Conservation (phyloP, 2,329 filamentous ascomycete species). For the Pseudonectria buxi region DNA sequence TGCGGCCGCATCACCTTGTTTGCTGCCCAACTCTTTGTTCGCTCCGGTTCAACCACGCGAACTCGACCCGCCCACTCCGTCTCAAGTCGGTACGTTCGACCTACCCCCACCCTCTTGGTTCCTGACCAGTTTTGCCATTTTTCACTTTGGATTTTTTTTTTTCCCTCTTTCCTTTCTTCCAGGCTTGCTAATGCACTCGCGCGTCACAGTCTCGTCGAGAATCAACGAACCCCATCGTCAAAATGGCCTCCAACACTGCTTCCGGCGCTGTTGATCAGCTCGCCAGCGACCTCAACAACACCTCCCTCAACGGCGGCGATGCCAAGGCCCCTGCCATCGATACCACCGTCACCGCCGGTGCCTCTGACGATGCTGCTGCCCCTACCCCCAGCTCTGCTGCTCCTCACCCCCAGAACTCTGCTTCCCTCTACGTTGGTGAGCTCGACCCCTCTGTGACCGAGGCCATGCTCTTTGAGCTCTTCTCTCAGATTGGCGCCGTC, state of each 20-base stretch:
- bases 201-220: conserved; percentile 13
- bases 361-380: conserved; percentile 51
- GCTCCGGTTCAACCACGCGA: conserved; percentile 20
- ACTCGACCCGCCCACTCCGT: conserved; percentile 17
- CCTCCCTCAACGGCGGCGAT: conserved; percentile 64
- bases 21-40: conserved; percentile 24
- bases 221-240: conserved; percentile 21
- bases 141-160: not conserved
- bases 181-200: conserved; percentile 11
- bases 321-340: conserved; percentile 63
- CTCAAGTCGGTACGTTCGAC: conserved; percentile 13
- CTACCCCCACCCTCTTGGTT: conserved; percentile 3
- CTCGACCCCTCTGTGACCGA: conserved; percentile 96
- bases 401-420: conserved; percentile 81
- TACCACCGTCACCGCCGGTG: conserved; percentile 57
- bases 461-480: conserved; percentile 99
- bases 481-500: conserved; percentile 98
- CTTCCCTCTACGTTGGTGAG: conserved; percentile 97
- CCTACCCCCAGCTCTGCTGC: conserved; percentile 68
- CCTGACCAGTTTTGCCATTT: conserved; percentile 2
- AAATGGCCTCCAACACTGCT: conserved; percentile 56
- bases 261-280: conserved; percentile 69
- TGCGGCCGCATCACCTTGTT: conserved; percentile 23
- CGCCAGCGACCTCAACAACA: conserved; percentile 67
- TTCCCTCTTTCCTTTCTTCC: conserved; percentile 8